phyloP scores from a whole-genome alignment of 805 yeast genomes.

The Saccharomycopsis sp. region DNA sequence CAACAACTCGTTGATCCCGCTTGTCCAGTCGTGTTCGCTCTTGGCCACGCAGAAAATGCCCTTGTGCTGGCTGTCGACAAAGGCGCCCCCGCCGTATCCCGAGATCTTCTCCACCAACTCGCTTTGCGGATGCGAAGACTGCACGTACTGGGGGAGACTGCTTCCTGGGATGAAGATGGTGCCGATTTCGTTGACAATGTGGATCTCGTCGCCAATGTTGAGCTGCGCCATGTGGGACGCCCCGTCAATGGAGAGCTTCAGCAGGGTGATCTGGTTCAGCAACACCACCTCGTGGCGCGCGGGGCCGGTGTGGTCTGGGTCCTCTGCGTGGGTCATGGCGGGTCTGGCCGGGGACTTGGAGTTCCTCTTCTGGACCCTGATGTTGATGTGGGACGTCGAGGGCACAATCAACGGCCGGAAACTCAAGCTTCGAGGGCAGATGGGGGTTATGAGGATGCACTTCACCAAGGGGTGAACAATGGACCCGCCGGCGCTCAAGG shows the following conservation, averaged over 20 bases:
- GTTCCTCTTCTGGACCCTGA: conserved; percentile 44
- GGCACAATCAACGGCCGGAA: conserved; percentile 85
- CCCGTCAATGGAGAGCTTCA: conserved; percentile 76
- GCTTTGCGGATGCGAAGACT: not conserved
- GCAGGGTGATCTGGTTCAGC: conserved; percentile 22
- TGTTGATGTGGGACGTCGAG: conserved; percentile 60
- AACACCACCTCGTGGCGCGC: not conserved
- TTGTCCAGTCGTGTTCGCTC: conserved; percentile 84
- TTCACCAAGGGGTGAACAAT: conserved; percentile 86
- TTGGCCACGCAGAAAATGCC: conserved; percentile 88
- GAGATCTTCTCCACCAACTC: not conserved
- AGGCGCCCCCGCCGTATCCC: conserved; percentile 20
- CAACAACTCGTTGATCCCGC: conserved; percentile 74
- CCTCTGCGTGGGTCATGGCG: not conserved
- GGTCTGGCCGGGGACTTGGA: conserved; percentile 4
- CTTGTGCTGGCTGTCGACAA: conserved; percentile 24
- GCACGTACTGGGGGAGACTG: conserved; percentile 23
- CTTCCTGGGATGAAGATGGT: conserved; percentile 47
- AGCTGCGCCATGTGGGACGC: conserved; percentile 56
- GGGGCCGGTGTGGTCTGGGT: no score
- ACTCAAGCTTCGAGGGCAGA: conserved; percentile 85
- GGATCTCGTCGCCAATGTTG: conserved; percentile 70
- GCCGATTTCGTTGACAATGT: conserved; percentile 57
- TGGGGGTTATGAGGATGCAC: conserved; percentile 76
- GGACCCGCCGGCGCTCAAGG: conserved; percentile 83